Percentiles rank a stretch among this genome's conserved stretches.
These are phyloP conservation scores for Jamesozyma piceae DNA, from an alignment of 805 yeast genomes.

Conservation along the genomic window DNA sequence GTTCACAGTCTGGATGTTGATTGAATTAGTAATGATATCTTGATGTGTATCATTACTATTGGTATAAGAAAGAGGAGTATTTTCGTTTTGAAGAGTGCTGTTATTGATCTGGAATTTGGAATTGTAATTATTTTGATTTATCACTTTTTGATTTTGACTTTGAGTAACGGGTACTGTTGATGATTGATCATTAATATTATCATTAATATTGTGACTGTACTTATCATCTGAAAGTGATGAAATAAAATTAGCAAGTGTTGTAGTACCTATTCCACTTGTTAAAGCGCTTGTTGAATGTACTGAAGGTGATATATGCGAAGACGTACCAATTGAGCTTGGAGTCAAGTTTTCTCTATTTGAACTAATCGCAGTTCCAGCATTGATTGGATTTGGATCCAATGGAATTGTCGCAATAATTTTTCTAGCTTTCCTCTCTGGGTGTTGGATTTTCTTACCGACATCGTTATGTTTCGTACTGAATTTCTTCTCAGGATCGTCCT, in stretches of 20 bases:
- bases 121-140: background rate
- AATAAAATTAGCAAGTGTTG: background rate
- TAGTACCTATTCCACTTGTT: background rate
- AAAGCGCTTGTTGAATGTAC: background rate
- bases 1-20: background rate
- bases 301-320: background rate
- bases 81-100: background rate
- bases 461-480: constrained; percentile 12
- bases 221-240: background rate
- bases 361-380: constrained; percentile 17
- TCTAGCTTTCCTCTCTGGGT: constrained; percentile 66
- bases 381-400: constrained; percentile 72
- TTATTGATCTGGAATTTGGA: background rate
- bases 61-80: background rate
- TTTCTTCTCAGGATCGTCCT: constrained; percentile 3
- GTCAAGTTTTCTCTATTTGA: constrained; percentile 3
- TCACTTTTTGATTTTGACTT: background rate
- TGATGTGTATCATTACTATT: background rate
- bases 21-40: background rate
- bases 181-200: background rate
- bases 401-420: constrained; percentile 72
- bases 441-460: constrained; percentile 33
- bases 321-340: background rate
- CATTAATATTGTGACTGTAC: background rate
- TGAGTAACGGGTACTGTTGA: background rate